phyloP scores from a whole-genome alignment of 2,329 filamentous ascomycete genomes.

The Venturia nashicola region DNA sequence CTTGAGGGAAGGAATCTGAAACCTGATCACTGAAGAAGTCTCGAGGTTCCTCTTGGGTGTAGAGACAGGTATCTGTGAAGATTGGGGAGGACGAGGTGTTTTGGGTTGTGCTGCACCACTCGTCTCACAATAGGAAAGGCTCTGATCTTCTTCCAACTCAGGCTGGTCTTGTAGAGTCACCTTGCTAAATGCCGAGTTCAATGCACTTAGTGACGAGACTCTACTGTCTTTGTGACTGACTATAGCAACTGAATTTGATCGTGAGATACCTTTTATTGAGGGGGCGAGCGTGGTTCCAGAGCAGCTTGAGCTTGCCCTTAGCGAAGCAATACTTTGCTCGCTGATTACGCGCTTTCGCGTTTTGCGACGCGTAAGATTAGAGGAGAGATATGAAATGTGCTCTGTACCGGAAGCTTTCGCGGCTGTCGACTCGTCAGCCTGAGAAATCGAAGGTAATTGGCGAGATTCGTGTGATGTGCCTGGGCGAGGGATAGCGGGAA shows the following conservation, averaged over 20 bases:
- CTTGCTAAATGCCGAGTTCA: not conserved
- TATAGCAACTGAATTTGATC: constrained; percentile 1
- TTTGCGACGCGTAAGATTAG: not conserved
- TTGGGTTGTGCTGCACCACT: not conserved
- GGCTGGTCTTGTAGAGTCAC: not conserved
- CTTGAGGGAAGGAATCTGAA: constrained; percentile 7
- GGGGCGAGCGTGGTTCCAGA: not conserved
- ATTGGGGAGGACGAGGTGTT: not conserved
- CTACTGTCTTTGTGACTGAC: not conserved
- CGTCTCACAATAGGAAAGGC: constrained; percentile 1
- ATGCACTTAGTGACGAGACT: not conserved
- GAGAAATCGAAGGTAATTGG: not conserved
- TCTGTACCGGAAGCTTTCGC: not conserved
- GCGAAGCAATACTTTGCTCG: not conserved
- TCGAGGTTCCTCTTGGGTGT: not conserved
- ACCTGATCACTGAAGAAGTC: not conserved
- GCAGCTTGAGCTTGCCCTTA: not conserved
- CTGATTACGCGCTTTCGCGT: not conserved
- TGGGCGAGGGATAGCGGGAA: not conserved
- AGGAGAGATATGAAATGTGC: not conserved
- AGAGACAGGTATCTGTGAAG: not conserved
- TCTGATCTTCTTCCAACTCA: constrained; percentile 3
- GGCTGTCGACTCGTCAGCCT: not conserved
- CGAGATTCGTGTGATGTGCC: not conserved
- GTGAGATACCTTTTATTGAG: not conserved